Conservation (phyloP, 2,329 filamentous ascomycete species). For the Aureobasidium zeae region DNA sequence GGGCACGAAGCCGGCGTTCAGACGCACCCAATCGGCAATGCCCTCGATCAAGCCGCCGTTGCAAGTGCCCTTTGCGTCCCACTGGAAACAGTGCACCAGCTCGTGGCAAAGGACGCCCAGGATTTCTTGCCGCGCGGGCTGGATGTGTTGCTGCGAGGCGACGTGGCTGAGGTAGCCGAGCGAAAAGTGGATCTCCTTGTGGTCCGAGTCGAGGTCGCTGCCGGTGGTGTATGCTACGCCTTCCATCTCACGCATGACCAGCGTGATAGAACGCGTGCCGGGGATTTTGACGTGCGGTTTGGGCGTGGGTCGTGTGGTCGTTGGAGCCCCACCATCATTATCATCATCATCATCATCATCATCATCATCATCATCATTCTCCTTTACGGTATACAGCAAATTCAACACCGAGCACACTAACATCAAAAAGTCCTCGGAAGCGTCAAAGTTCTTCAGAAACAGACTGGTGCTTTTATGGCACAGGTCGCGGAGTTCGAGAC, state of each 20-base stretch:
- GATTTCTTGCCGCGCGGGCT: conserved; percentile 52
- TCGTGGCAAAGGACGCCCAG: conserved; percentile 81
- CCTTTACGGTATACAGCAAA: conserved; percentile 54
- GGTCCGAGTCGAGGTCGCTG: conserved; percentile 66
- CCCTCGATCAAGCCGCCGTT: conserved; percentile 75
- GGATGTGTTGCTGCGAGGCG: conserved; percentile 14
- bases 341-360: conserved; percentile 14
- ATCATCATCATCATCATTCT: conserved; percentile 14
- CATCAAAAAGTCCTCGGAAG: conserved; percentile 49
- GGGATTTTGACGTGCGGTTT: conserved; percentile 34
- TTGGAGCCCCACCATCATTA: too few species aligned
- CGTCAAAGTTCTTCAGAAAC: conserved; percentile 60
- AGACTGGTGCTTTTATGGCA: conserved; percentile 49
- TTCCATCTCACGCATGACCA: conserved; percentile 67
- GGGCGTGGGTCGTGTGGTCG: neutral
- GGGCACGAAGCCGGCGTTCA: conserved; percentile 62
- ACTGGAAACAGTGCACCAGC: conserved; percentile 90
- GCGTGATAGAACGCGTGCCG: conserved; percentile 73
- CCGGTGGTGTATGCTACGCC: conserved; percentile 88
- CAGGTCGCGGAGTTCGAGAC: conserved; percentile 42
- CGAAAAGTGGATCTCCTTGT: conserved; percentile 89
- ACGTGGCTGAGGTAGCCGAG: conserved; percentile 57
- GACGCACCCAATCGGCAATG: conserved; percentile 83
- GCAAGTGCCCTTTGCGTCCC: conserved; percentile 51
- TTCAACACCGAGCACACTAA: conserved; percentile 60